Evolutionary conservation across 1,139 yeast species (phyloP).

Genomic region (Diutina neorugosa): DNA sequence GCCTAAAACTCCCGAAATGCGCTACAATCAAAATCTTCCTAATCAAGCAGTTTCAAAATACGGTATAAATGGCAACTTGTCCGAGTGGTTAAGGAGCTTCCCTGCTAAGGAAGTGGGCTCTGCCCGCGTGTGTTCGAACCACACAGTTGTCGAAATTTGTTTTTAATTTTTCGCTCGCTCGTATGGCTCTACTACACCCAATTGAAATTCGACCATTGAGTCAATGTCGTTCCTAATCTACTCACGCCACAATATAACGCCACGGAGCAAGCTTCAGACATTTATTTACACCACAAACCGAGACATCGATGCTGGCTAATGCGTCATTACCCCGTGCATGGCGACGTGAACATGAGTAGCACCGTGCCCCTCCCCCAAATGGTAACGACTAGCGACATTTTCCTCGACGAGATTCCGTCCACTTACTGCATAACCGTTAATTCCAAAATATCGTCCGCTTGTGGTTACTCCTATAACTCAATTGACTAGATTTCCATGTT

Average conservation of each 20-base stretch:
- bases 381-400: neutral
- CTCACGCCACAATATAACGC: too few species aligned
- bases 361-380: neutral
- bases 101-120: slow-evolving; percentile 4
- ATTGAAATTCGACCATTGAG: too few species aligned
- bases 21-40: too few species aligned
- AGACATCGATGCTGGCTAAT: neutral
- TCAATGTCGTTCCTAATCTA: too few species aligned
- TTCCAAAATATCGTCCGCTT: too few species aligned
- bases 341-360: neutral
- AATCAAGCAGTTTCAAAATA: neutral
- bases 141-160: slow-evolving; percentile 1
- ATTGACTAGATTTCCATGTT: too few species aligned
- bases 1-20: too few species aligned
- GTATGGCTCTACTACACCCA: too few species aligned
- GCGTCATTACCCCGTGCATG: neutral
- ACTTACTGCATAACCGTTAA: neutral
- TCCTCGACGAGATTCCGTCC: too few species aligned
- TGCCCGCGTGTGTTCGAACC: slow-evolving; percentile 4
- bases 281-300: neutral
- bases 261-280: neutral
- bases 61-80: neutral
- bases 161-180: neutral
- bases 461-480: too few species aligned
- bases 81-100: slow-evolving; percentile 5